These are phyloP conservation scores for Candida rishiriensis DNA, from an alignment of 805 yeast genomes.

Conservation along the genomic window DNA sequence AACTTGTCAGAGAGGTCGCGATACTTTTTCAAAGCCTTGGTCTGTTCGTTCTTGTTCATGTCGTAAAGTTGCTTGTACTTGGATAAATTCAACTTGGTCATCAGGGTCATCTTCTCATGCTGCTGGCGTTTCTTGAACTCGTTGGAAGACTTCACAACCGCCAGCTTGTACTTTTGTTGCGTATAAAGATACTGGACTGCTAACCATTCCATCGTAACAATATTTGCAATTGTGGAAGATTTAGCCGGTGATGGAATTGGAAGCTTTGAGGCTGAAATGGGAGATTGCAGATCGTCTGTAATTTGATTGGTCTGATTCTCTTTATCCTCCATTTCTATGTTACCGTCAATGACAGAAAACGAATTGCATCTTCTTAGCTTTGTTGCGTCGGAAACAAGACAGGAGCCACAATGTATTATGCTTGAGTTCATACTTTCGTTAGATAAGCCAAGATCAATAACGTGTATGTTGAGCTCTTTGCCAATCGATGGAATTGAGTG, in stretches of 20 bases:
- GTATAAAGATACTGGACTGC: conserved; percentile 24
- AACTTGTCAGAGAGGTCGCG: conserved; percentile 34
- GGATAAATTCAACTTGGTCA: conserved; percentile 15
- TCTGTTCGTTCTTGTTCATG: conserved; percentile 10
- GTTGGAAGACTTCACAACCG: conserved; percentile 16
- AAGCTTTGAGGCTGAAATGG: background rate
- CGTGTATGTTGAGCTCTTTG: conserved; percentile 29
- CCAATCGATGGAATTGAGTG: conserved; percentile 35
- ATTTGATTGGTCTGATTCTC: conserved; percentile 3
- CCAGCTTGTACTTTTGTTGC: conserved; percentile 15
- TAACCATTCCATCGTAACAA: conserved; percentile 19
- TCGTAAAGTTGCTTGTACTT: conserved; percentile 9
- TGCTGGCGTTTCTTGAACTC: conserved; percentile 12
- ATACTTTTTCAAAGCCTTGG: conserved; percentile 19
- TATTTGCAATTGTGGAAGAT: conserved; percentile 7
- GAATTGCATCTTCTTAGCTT: conserved; percentile 32
- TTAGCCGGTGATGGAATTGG: conserved; percentile 1
- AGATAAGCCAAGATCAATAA: conserved; percentile 20
- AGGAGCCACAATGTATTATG: conserved; percentile 7
- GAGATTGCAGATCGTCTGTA: background rate
- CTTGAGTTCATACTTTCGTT: conserved; percentile 20
- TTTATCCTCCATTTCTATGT: conserved; percentile 13
- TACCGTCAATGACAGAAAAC: conserved; percentile 23
- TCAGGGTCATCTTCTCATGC: conserved; percentile 12
- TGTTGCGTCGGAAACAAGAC: conserved; percentile 1